These are phyloP conservation scores for Diatrype stigma DNA, from an alignment of 2,329 filamentous ascomycete species.

Conservation along the genomic window DNA sequence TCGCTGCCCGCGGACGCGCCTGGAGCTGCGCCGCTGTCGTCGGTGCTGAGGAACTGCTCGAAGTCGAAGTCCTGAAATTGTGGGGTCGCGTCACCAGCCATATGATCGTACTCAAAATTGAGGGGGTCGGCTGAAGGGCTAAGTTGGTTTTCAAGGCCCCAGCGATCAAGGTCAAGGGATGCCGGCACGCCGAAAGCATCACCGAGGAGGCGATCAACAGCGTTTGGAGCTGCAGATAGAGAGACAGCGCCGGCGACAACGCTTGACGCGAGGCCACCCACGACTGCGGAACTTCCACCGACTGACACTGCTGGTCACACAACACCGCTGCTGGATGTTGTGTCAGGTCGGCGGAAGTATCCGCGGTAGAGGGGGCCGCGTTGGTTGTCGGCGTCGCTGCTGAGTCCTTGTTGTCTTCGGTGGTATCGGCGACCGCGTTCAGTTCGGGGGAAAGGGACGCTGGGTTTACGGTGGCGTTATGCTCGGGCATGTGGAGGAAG, in stretches of 20 bases:
- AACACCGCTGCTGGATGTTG: slow-evolving; percentile 99
- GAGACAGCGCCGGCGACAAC: slow-evolving; percentile 36
- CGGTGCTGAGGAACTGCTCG: slow-evolving; percentile 52
- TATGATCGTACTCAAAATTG: slow-evolving; percentile 63
- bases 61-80: slow-evolving; percentile 38
- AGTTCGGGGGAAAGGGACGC: slow-evolving; percentile 57
- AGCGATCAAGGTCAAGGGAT: slow-evolving; percentile 68
- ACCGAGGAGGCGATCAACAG: slow-evolving; percentile 64
- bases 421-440: slow-evolving; percentile 45
- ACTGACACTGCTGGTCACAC: slow-evolving; percentile 99
- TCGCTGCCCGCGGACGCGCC: slow-evolving; percentile 45
- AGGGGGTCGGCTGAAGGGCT: slow-evolving; percentile 67
- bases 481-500: slow-evolving; percentile 36
- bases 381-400: slow-evolving; percentile 17
- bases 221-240: slow-evolving; percentile 52
- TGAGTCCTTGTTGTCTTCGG: slow-evolving; percentile 20
- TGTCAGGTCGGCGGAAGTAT: slow-evolving; percentile 79
- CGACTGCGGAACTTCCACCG: slow-evolving; percentile 57
- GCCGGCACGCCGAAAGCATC: slow-evolving; percentile 65
- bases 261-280: slow-evolving; percentile 41
- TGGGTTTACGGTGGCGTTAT: slow-evolving; percentile 54
- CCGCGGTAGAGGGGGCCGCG: slow-evolving; percentile 22
- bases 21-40: slow-evolving; percentile 40
- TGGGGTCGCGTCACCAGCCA: slow-evolving; percentile 57
- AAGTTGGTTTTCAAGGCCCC: slow-evolving; percentile 72